phyloP scores from a whole-genome alignment of 2,329 filamentous ascomycete species.

The Aphanoascus verrucosus region DNA sequence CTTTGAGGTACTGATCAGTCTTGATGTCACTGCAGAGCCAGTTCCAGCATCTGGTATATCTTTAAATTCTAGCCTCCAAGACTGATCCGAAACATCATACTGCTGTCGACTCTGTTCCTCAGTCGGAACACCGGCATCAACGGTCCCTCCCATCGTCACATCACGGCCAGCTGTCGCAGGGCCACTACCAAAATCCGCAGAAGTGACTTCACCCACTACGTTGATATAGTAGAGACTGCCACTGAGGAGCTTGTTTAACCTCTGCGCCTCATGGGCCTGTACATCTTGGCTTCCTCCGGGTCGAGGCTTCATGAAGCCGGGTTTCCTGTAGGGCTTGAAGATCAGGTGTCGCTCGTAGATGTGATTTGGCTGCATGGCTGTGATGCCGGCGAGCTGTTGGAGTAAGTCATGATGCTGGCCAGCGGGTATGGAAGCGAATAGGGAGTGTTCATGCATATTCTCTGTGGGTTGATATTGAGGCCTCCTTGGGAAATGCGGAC shows the following conservation, averaged over 20 bases:
- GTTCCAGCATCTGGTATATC: constrained; percentile 29
- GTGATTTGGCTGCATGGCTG: constrained; percentile 49
- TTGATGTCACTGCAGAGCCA: constrained; percentile 43
- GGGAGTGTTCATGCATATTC: constrained; percentile 52
- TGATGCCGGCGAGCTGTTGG: constrained; percentile 51
- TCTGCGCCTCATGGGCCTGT: constrained; percentile 33
- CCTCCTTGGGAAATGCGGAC: too few species aligned
- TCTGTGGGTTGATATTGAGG: too few species aligned
- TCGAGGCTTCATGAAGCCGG: constrained; percentile 30
- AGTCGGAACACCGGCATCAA: too few species aligned
- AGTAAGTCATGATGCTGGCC: constrained; percentile 50
- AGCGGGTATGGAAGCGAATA: constrained; percentile 47
- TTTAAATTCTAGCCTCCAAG: constrained; percentile 39
- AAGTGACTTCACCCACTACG: constrained; percentile 37
- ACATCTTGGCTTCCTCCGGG: constrained; percentile 38
- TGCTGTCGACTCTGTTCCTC: constrained; percentile 12
- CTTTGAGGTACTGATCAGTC: constrained; percentile 41
- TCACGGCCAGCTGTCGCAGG: too few species aligned
- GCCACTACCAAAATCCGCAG: constrained; percentile 29
- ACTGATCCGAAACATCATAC: constrained; percentile 30
- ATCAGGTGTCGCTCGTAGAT: constrained; percentile 47
- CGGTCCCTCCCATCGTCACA: too few species aligned
- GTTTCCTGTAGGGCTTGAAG: constrained; percentile 45
- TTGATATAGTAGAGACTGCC: constrained; percentile 46
- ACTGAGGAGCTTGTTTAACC: constrained; percentile 34